Conservation (phyloP, 2,329 filamentous ascomycete species). For the Ceratocystis destructans region DNA sequence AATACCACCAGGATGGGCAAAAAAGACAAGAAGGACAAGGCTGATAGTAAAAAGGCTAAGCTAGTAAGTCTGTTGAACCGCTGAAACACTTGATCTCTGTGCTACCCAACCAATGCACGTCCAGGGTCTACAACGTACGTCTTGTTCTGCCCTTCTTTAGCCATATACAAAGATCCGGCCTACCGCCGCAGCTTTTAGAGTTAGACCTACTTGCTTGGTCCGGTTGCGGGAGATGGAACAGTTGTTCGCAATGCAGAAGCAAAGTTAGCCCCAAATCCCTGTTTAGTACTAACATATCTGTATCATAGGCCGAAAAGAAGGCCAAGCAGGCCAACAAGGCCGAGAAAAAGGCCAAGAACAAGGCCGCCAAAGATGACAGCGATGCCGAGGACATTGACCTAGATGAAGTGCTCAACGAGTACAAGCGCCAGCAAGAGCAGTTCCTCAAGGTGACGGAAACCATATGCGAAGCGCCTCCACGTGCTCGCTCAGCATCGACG, state of each 20-base stretch:
- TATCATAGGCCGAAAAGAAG: constrained; percentile 44
- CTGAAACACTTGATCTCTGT: background rate
- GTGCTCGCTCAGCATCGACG: constrained; percentile 64
- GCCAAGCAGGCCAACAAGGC: constrained; percentile 78
- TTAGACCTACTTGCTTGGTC: background rate
- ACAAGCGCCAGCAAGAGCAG: constrained; percentile 81
- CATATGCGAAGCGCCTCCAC: constrained; percentile 55
- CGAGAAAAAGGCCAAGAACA: constrained; percentile 67
- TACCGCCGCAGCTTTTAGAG: background rate
- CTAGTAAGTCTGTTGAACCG: constrained; percentile 26
- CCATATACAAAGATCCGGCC: background rate
- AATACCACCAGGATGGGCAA: constrained; percentile 31
- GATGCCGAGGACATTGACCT: constrained; percentile 88
- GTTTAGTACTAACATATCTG: background rate
- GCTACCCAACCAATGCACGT: background rate
- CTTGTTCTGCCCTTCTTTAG: too few relatives aligned
- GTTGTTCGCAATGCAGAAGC: background rate
- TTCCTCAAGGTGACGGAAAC: constrained; percentile 89
- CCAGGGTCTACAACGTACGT: background rate
- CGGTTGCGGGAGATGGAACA: background rate
- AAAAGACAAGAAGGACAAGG: constrained; percentile 34
- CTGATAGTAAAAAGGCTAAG: constrained; percentile 38
- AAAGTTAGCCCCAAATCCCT: background rate
- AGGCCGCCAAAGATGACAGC: constrained; percentile 63
- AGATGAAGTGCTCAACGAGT: constrained; percentile 84